phyloP scores from a whole-genome alignment of 768 basidiomycete species.

The Leccinellum rugosiceps region DNA sequence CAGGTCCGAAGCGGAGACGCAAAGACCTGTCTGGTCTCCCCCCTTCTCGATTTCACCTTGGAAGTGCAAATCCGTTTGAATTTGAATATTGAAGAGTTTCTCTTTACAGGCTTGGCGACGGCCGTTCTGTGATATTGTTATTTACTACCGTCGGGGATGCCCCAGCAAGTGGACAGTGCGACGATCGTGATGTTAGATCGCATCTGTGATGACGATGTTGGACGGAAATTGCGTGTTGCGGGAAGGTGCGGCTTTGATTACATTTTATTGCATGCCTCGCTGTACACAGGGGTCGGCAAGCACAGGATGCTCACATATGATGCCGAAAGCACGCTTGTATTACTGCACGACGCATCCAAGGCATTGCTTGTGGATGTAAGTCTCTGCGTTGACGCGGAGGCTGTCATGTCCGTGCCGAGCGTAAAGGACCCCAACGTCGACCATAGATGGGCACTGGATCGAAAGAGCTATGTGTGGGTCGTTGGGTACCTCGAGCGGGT shows the following conservation, averaged over 20 bases:
- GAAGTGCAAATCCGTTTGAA: background rate
- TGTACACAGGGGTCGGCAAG: constrained; percentile 6
- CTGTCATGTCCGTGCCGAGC: constrained; percentile 12
- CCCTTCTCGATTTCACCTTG: background rate
- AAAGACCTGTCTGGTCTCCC: background rate
- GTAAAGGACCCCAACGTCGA: constrained; percentile 7
- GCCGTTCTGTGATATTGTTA: background rate
- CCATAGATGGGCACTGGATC: constrained; percentile 51
- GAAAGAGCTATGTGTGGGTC: constrained; percentile 47
- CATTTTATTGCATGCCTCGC: constrained; percentile 13
- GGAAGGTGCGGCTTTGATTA: constrained; percentile 46
- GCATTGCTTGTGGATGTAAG: constrained; percentile 57
- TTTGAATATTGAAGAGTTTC: constrained; percentile 2
- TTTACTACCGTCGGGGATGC: constrained; percentile 33
- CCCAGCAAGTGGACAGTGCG: constrained; percentile 49
- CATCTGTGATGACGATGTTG: constrained; percentile 38
- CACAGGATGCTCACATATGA: constrained; percentile 60
- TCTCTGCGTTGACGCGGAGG: constrained; percentile 43
- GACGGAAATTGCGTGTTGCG: constrained; percentile 55
- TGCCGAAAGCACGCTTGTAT: constrained; percentile 39
- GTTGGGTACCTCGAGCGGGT: constrained; percentile 56
- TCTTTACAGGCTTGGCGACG: constrained; percentile 1
- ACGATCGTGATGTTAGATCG: constrained; percentile 41
- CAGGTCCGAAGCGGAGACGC: background rate
- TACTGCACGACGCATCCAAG: constrained; percentile 48